A percentile compares a stretch with the other conserved stretches of the same genome.
These are phyloP conservation scores for Talaromyces thailandensis DNA, from an alignment of 495 filamentous ascomycete species.

Conservation along the genomic window DNA sequence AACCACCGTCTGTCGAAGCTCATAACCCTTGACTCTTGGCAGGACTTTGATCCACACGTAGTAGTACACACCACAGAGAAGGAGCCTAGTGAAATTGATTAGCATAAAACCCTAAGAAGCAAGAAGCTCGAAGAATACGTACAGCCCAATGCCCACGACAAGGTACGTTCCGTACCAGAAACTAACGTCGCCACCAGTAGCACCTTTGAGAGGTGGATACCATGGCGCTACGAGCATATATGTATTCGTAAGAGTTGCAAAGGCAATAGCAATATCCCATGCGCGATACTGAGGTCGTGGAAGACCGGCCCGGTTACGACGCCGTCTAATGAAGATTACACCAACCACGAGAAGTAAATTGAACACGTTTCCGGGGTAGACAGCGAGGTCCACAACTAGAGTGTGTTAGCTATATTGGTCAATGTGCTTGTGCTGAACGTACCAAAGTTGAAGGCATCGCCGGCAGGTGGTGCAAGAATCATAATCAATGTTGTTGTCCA, in stretches of 20 bases:
- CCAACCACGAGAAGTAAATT: conserved; percentile 43
- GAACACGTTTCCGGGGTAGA: conserved; percentile 47
- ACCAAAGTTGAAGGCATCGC: conserved; percentile 59
- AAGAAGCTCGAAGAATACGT: conserved; percentile 16
- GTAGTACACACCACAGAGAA: conserved; percentile 46
- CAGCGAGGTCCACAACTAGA: conserved; percentile 38
- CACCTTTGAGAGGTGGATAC: conserved; percentile 52
- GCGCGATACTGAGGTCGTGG: conserved; percentile 37
- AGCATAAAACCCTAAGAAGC: conserved; percentile 1
- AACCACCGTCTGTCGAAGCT: conserved; percentile 44
- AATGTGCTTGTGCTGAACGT: not conserved
- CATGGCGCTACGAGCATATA: conserved; percentile 56
- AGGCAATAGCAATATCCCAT: conserved; percentile 45
- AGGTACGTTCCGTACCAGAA: conserved; percentile 62
- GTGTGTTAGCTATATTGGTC: conserved; percentile 4
- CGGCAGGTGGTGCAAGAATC: conserved; percentile 58
- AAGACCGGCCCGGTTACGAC: conserved; percentile 37
- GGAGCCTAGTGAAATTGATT: conserved; percentile 22
- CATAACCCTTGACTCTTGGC: conserved; percentile 40
- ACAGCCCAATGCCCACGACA: conserved; percentile 48
- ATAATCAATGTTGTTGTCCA: conserved; percentile 52
- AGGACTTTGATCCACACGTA: conserved; percentile 45
- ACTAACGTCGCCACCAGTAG: conserved; percentile 48
- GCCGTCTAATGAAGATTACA: conserved; percentile 42
- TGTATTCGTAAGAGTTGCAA: conserved; percentile 43